Evolutionary conservation across 208 protist species (phyloP), one percentile per base, ranked within the genome.

Genomic region (Tritrichomonas musculus): DNA sequence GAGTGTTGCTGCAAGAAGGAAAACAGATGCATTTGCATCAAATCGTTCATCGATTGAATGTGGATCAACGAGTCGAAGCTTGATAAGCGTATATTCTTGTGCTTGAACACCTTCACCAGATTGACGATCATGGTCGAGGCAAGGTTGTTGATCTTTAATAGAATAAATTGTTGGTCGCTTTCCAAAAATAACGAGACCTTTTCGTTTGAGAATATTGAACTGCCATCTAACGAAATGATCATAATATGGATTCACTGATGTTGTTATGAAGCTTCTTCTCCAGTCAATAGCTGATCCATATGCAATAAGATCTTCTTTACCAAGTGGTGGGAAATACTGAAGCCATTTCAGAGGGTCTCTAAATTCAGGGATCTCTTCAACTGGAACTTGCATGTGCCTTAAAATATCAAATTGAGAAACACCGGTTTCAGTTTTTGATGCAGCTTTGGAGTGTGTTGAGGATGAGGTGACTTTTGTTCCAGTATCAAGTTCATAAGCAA

Each of bases 181-280:
- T 33, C 44, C 84, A 36, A 73, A 73, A 47, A 50, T 33, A 9
- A 94, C 57, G 22, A 98, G 96, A 27, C 96, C 96, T n/a, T 95
- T 93, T 36, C 94, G 94, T 60, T 97, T 96, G 44, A 96, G 94
- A 30, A 94, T 95, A 39, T 93, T 27, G 93, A 96, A 96, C 96
- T 98, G 97, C 99, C 99, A 99, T 92, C 97, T 94, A 41, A 99
- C 96, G 95, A 99, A 99, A 49, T 96, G 96, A 94, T 99, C 99
- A 94, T 99, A 99, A 96, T 98, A 99, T 50, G 98, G 98, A 95
- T 99, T 99, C 3, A 96, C 95, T 66, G 99, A 97, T 55, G 99
- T 99, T 44, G 99, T 99, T 94, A 99, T 99, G 95, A 99, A 99
- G 69, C 98, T 97, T 92, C 99, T 97, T 92, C 99, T 96, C 96